phyloP scores from a whole-genome alignment of 106 monocot genomes.

The Hemerocallis citrina region DNA sequence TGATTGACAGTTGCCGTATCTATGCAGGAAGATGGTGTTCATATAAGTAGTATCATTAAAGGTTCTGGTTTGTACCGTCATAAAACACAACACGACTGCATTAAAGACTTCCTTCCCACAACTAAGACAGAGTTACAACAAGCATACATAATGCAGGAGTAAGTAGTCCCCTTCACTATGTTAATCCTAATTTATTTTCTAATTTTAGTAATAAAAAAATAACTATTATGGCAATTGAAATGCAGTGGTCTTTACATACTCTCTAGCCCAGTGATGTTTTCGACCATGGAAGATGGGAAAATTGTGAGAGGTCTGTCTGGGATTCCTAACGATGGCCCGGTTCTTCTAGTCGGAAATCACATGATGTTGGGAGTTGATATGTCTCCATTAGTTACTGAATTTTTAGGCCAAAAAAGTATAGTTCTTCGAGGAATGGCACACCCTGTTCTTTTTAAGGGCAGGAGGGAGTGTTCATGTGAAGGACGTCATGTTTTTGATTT shows the following conservation, averaged over 20 bases:
- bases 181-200: neutral
- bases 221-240: neutral
- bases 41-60: constrained; percentile 58
- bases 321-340: constrained; percentile 60
- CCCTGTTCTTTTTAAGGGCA: constrained; percentile 35
- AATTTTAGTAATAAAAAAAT: neutral
- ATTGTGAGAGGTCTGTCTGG: constrained; percentile 57
- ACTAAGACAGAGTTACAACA: constrained; percentile 21
- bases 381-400: constrained; percentile 21
- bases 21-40: constrained; percentile 53
- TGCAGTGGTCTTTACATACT: constrained; percentile 26
- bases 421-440: constrained; percentile 50
- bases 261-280: constrained; percentile 45
- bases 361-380: constrained; percentile 65
- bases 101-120: constrained; percentile 50
- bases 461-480: constrained; percentile 8
- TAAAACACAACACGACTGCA: constrained; percentile 28
- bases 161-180: neutral
- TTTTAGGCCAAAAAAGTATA: constrained; percentile 43
- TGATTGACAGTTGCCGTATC: neutral
- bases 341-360: constrained; percentile 69
- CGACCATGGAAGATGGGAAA: constrained; percentile 55
- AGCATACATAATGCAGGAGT: constrained; percentile 9
- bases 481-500: constrained; percentile 22
- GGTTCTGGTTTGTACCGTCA: constrained; percentile 36